These are phyloP conservation scores for Nannizzia gypsea DNA, from an alignment of 2,329 filamentous ascomycete species.

Conservation along the genomic window DNA sequence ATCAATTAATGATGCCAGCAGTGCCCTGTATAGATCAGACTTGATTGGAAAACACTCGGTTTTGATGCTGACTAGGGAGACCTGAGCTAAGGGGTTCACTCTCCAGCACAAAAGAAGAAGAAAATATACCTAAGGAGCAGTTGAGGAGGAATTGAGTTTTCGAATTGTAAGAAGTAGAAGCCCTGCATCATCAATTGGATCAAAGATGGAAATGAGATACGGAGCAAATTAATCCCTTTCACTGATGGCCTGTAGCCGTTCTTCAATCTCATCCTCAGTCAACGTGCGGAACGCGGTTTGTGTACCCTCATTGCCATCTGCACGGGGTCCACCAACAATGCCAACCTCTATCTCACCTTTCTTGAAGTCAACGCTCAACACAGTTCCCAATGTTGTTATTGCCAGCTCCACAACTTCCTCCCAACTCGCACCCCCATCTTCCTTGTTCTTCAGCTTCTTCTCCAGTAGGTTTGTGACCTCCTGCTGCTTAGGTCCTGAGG, in stretches of 20 bases:
- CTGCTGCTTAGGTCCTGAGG: slow-evolving; percentile 94
- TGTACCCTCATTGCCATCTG: slow-evolving; percentile 72
- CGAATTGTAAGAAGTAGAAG: not conserved
- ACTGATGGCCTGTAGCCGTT: slow-evolving; percentile 91
- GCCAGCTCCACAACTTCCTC: slow-evolving; percentile 96
- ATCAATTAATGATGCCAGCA: not conserved
- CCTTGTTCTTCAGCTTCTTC: slow-evolving; percentile 99
- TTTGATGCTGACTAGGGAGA: not conserved
- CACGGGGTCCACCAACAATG: slow-evolving; percentile 78
- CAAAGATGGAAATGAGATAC: not conserved
- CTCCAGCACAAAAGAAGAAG: not conserved
- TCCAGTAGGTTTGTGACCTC: slow-evolving; percentile 97
- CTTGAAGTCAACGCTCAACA: slow-evolving; percentile 98
- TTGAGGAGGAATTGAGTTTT: not conserved
- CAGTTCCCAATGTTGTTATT: slow-evolving; percentile 88
- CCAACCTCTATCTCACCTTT: slow-evolving; percentile 98
- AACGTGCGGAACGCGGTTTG: slow-evolving; percentile 71
- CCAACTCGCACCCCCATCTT: slow-evolving; percentile 81
- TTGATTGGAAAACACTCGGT: slow-evolving; percentile 3
- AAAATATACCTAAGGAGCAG: not conserved
- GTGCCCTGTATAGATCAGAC: not conserved
- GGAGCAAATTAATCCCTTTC: slow-evolving; percentile 72
- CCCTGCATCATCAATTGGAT: slow-evolving; percentile 1
- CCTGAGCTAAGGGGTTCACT: not conserved
- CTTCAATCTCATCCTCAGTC: slow-evolving; percentile 96